phyloP scores from a whole-genome alignment of 2,329 filamentous ascomycete species.

The Penicillium sp. region DNA sequence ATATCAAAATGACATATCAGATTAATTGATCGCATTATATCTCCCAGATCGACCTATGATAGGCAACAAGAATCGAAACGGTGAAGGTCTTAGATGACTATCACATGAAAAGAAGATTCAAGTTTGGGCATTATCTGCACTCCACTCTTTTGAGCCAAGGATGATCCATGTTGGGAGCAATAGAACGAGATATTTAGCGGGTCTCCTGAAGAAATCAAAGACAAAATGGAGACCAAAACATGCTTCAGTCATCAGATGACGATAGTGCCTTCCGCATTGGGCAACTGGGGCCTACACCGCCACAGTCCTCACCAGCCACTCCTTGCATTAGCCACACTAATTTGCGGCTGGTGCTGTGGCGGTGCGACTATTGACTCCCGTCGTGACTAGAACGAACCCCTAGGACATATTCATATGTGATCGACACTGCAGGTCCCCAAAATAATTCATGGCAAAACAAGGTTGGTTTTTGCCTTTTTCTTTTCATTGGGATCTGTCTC shows the following conservation, averaged over 20 bases:
- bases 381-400: background rate
- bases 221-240: background rate
- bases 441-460: constrained; percentile 1
- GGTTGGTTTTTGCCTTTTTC: constrained; percentile 2
- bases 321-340: constrained; percentile 19
- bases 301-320: constrained; percentile 21
- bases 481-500: constrained; percentile 10
- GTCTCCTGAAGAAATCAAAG: background rate
- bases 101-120: constrained; percentile 2
- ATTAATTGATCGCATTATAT: background rate
- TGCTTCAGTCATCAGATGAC: background rate
- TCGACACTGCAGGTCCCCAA: constrained; percentile 4
- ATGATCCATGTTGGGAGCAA: constrained; percentile 3
- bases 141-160: constrained; percentile 5
- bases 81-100: background rate
- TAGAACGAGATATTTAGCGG: background rate
- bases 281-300: constrained; percentile 15
- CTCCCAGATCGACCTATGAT: background rate
- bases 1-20: constrained; percentile 15
- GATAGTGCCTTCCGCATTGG: constrained; percentile 8
- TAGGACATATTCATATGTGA: background rate
- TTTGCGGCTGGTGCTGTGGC: constrained; percentile 16
- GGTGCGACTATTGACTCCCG: constrained; percentile 13
- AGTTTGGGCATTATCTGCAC: background rate
- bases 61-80: background rate